Evolutionary conservation across 768 basidiomycete genomes (phyloP).

Genomic region (Lactifluus pinguis): DNA sequence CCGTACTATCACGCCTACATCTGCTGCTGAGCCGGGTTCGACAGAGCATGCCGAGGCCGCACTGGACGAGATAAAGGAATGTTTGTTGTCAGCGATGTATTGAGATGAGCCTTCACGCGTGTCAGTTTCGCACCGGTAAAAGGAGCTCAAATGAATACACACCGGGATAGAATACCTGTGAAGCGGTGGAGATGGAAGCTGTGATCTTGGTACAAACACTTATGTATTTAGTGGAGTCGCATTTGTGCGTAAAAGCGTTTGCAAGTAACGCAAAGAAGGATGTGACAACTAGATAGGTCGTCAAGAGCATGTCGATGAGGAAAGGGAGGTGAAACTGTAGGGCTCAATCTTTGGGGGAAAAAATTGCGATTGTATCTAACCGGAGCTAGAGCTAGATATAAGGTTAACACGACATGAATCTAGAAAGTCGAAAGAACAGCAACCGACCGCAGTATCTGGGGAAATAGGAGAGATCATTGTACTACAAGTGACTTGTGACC

Average conservation of each 20-base stretch:
- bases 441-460: no score
- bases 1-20: constrained; percentile 16
- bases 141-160: neutral
- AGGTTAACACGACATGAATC: no score
- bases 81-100: constrained; percentile 6
- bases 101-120: neutral
- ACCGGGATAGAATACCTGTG: constrained; percentile 1
- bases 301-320: neutral
- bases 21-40: constrained; percentile 15
- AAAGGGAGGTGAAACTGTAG: neutral
- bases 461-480: no score
- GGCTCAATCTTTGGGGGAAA: no score
- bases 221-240: neutral
- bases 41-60: constrained; percentile 15
- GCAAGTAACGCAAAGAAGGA: neutral
- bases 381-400: no score
- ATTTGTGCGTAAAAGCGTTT: neutral
- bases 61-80: neutral
- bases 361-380: no score
- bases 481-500: no score
- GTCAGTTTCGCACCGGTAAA: neutral
- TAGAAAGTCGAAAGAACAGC: no score
- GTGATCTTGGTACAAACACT: neutral
- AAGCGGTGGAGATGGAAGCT: neutral
- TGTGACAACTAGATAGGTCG: neutral